Percentiles rank a stretch among this genome's conserved stretches.
Conservation (phyloP, 108 stramenopile genomes). For the Bacterosira constricta region DNA sequence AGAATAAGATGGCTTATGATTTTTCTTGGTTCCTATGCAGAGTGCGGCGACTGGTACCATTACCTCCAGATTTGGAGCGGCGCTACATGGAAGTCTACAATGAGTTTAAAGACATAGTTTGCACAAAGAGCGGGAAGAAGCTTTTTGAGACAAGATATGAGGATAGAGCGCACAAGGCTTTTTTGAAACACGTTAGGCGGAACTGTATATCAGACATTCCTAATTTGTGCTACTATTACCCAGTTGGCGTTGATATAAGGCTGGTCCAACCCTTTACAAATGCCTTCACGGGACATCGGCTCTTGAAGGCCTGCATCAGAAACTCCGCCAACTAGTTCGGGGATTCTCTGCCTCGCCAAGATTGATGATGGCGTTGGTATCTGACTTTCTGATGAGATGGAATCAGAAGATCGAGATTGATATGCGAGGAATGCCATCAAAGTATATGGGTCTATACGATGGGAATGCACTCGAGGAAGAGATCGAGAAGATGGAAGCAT, state of each 20-base stretch:
- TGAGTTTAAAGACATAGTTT: not conserved
- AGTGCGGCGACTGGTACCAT: slow-evolving; percentile 5
- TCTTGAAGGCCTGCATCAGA: slow-evolving; percentile 25
- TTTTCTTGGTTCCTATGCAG: slow-evolving; percentile 2
- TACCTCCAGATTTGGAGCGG: not conserved
- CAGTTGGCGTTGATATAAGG: slow-evolving; percentile 4
- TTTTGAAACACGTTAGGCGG: slow-evolving; percentile 2
- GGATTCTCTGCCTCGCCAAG: slow-evolving; percentile 22
- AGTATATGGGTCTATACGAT: slow-evolving; percentile 24
- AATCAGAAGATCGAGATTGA: slow-evolving; percentile 23
- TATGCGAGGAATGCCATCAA: slow-evolving; percentile 4
- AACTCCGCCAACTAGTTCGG: slow-evolving; percentile 12
- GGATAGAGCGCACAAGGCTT: not conserved
- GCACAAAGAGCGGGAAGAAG: not conserved
- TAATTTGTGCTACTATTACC: slow-evolving; percentile 5
- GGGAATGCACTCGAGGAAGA: slow-evolving; percentile 5
- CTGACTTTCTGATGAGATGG: slow-evolving; percentile 1
- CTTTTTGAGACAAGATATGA: not conserved
- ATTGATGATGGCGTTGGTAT: slow-evolving; percentile 9
- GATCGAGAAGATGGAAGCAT: slow-evolving; percentile 10
- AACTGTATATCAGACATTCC: slow-evolving; percentile 25
- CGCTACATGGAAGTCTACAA: not conserved
- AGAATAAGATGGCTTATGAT: not conserved
- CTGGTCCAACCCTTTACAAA: not conserved
- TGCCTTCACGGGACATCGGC: slow-evolving; percentile 16